Conservation (phyloP, 352 stramenopile species). For the Globisporangium spiculum region DNA sequence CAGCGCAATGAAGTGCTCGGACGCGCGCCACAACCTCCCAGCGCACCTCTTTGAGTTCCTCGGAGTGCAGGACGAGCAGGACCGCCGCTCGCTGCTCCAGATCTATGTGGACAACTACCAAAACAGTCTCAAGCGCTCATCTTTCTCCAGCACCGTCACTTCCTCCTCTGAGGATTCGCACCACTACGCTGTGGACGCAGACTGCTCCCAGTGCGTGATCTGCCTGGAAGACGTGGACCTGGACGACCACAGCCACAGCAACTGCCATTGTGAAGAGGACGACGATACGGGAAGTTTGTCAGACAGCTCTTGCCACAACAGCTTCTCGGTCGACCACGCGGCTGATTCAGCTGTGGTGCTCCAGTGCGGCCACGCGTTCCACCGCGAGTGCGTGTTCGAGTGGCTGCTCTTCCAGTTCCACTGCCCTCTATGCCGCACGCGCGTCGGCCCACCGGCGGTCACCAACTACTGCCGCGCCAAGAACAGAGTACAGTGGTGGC, state of each 20-base stretch:
- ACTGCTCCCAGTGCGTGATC: constrained; percentile 17
- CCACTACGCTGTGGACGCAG: background rate
- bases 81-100: constrained; percentile 63
- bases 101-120: constrained; percentile 69
- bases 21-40: constrained; percentile 45
- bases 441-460: constrained; percentile 44
- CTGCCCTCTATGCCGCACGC: constrained; percentile 62
- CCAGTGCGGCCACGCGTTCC: constrained; percentile 65
- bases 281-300: constrained; percentile 4
- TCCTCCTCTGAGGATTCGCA: constrained; percentile 14
- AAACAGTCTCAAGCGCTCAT: constrained; percentile 24
- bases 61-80: constrained; percentile 40
- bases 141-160: constrained; percentile 10
- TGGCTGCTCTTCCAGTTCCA: constrained; percentile 74
- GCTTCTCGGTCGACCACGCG: background rate
- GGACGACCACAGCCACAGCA: constrained; percentile 11
- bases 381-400: constrained; percentile 72
- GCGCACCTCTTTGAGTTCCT: constrained; percentile 61
- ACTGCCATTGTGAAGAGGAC: background rate
- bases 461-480: constrained; percentile 63
- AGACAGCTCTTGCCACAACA: background rate
- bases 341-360: constrained; percentile 26
- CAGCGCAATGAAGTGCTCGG: constrained; percentile 66
- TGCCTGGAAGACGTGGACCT: constrained; percentile 19
- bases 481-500: constrained; percentile 63